A percentile compares a stretch with the other conserved stretches of the same genome.
These are phyloP conservation scores for Aspergillaceae sp. DNA, from an alignment of 2,329 filamentous ascomycete species.

Conservation along the genomic window DNA sequence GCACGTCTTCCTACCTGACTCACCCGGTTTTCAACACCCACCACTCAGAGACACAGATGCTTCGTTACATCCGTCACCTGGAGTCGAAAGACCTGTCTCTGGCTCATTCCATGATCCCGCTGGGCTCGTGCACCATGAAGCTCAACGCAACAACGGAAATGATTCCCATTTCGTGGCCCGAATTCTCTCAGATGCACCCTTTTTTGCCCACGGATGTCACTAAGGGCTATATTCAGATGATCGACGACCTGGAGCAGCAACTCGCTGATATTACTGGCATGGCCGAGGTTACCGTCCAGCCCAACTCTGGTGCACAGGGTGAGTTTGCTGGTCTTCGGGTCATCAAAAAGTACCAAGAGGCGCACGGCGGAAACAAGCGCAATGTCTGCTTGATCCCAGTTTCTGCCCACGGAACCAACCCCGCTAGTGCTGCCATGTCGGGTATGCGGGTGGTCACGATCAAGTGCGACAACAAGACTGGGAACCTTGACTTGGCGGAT, in stretches of 20 bases:
- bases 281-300: slow-evolving; percentile 80
- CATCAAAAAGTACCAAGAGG: slow-evolving; percentile 75
- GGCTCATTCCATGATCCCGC: slow-evolving; percentile 93
- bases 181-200: slow-evolving; percentile 73
- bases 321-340: slow-evolving; percentile 85
- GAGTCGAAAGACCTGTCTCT: slow-evolving; percentile 91
- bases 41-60: slow-evolving; percentile 87
- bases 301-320: slow-evolving; percentile 92
- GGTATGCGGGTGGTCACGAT: slow-evolving; percentile 89
- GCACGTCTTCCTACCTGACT: slow-evolving; percentile 68
- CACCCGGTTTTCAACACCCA: slow-evolving; percentile 93
- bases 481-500: slow-evolving; percentile 81
- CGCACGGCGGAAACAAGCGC: slow-evolving; percentile 55
- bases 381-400: slow-evolving; percentile 93
- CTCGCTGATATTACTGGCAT: slow-evolving; percentile 80
- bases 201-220: slow-evolving; percentile 59
- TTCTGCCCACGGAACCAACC: slow-evolving; percentile 92
- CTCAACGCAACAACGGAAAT: slow-evolving; percentile 91
- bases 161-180: slow-evolving; percentile 70
- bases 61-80: slow-evolving; percentile 87
- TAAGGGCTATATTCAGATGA: slow-evolving; percentile 61
- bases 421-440: slow-evolving; percentile 88
- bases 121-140: slow-evolving; percentile 98
- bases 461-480: slow-evolving; percentile 79
- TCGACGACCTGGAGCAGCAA: slow-evolving; percentile 64